Percentiles rank a stretch among this genome's conserved stretches.
Conservation (phyloP, 2,329 filamentous ascomycete species). For the Fusarium stilboides region DNA sequence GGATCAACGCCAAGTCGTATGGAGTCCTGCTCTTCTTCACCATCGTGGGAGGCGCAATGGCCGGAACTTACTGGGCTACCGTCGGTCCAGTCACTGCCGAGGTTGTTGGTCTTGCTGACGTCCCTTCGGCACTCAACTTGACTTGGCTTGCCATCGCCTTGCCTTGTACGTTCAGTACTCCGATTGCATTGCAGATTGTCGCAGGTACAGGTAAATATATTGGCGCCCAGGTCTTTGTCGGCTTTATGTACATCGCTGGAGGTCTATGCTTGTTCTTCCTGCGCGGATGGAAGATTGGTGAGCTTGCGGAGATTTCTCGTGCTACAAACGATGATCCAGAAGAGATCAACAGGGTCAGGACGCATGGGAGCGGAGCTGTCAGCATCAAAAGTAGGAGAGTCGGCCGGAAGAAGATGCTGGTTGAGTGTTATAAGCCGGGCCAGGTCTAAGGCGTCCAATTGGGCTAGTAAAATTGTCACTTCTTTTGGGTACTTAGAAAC, state of each 20-base stretch:
- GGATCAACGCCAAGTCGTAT: slow-evolving; percentile 76
- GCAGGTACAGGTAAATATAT: slow-evolving; percentile 64
- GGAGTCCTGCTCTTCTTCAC: slow-evolving; percentile 80
- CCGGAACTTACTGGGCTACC: slow-evolving; percentile 80
- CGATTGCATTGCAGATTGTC: slow-evolving; percentile 72
- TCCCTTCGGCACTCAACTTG: slow-evolving; percentile 78
- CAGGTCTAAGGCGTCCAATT: slow-evolving; percentile 44
- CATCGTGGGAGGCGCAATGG: slow-evolving; percentile 78
- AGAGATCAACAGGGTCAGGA: slow-evolving; percentile 52
- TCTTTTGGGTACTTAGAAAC: neutral
- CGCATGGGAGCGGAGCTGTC: slow-evolving; percentile 52
- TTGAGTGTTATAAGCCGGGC: slow-evolving; percentile 51
- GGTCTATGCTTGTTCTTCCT: slow-evolving; percentile 53
- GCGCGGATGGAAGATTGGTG: slow-evolving; percentile 58
- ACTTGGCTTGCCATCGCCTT: slow-evolving; percentile 80
- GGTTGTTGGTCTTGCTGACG: slow-evolving; percentile 77
- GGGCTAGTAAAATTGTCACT: neutral
- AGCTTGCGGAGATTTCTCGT: slow-evolving; percentile 53
- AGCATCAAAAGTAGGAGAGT: slow-evolving; percentile 49
- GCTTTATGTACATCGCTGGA: slow-evolving; percentile 72
- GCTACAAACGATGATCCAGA: slow-evolving; percentile 51
- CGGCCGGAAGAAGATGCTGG: slow-evolving; percentile 53
- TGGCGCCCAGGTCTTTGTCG: slow-evolving; percentile 71
- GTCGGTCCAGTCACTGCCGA: slow-evolving; percentile 80
- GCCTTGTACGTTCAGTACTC: slow-evolving; percentile 78